A percentile compares a stretch with the other conserved stretches of the same genome.
phyloP scores from a whole-genome alignment of 768 basidiomycete species.

The Cystofilobasidium capitatum region DNA sequence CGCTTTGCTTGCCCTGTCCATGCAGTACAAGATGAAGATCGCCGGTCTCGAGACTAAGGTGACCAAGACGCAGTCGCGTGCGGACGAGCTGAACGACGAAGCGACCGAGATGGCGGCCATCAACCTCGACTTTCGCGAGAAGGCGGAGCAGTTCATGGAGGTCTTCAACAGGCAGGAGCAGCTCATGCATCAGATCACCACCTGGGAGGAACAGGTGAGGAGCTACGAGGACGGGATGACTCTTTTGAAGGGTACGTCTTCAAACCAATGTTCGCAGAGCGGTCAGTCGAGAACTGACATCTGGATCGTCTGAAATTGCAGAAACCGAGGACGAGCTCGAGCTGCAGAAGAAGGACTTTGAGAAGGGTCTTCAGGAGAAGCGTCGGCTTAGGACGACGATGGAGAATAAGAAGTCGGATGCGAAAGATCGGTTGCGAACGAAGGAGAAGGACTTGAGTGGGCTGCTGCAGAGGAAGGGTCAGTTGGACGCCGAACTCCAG shows the following conservation, averaged over 20 bases:
- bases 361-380: slow-evolving; percentile 20
- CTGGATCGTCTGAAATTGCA: too few relatives aligned
- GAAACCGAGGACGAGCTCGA: slow-evolving; percentile 18
- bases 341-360: slow-evolving; percentile 12
- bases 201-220: slow-evolving; percentile 23
- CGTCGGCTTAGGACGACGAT: neutral
- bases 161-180: slow-evolving; percentile 61
- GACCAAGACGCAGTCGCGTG: slow-evolving; percentile 60
- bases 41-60: slow-evolving; percentile 54
- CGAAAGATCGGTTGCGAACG: slow-evolving; percentile 6
- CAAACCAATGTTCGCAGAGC: too few relatives aligned
- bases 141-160: slow-evolving; percentile 75
- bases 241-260: slow-evolving; percentile 11
- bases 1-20: neutral
- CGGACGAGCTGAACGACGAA: slow-evolving; percentile 58
- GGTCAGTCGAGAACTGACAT: too few relatives aligned
- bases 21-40: slow-evolving; percentile 52
- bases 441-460: slow-evolving; percentile 5
- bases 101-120: slow-evolving; percentile 53
- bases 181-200: slow-evolving; percentile 48
- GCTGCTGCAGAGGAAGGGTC: slow-evolving; percentile 11
- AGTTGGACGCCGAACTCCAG: slow-evolving; percentile 11
- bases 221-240: slow-evolving; percentile 28
- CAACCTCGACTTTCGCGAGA: slow-evolving; percentile 58
- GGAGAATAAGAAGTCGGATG: slow-evolving; percentile 16